phyloP scores from a whole-genome alignment of 1,139 yeast genomes.

The Zygotorulaspora mrakii region DNA sequence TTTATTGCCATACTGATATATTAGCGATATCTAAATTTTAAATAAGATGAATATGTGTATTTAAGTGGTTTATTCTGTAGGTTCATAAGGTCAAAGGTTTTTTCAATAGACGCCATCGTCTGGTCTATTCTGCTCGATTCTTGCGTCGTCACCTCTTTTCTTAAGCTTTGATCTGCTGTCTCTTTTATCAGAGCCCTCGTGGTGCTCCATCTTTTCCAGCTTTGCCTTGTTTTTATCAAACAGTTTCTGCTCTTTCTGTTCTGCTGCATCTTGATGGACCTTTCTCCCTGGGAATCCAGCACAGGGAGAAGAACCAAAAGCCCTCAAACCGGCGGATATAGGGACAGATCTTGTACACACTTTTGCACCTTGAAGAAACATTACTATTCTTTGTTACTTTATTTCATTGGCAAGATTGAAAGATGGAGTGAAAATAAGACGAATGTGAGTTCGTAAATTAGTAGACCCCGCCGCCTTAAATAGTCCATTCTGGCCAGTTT shows the following conservation, averaged over 20 bases:
- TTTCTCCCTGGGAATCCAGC: slow-evolving; percentile 19
- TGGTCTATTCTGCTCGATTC: slow-evolving; percentile 36
- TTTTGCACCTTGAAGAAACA: slow-evolving; percentile 10
- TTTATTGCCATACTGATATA: too few species aligned
- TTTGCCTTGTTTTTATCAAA: slow-evolving; percentile 30
- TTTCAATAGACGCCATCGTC: slow-evolving; percentile 36
- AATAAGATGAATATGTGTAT: not conserved
- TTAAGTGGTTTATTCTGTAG: too few species aligned
- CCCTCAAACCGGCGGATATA: slow-evolving; percentile 5
- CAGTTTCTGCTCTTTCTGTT: slow-evolving; percentile 27
- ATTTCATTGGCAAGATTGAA: too few species aligned
- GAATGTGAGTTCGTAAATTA: not conserved
- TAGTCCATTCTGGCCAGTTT: not conserved
- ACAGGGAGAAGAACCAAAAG: slow-evolving; percentile 11
- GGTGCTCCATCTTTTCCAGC: slow-evolving; percentile 29
- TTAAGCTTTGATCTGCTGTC: slow-evolving; percentile 26
- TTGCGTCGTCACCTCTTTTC: slow-evolving; percentile 34
- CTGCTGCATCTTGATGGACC: slow-evolving; percentile 20
- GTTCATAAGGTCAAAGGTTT: too few species aligned
- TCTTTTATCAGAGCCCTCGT: slow-evolving; percentile 13
- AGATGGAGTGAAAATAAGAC: not conserved
- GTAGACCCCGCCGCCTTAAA: too few species aligned
- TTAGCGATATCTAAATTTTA: too few species aligned
- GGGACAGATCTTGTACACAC: slow-evolving; percentile 4
- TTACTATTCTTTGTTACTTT: too few species aligned